Evolutionary conservation across 2,329 filamentous ascomycete genomes (phyloP).

Genomic region (Apiospora pterosperma): DNA sequence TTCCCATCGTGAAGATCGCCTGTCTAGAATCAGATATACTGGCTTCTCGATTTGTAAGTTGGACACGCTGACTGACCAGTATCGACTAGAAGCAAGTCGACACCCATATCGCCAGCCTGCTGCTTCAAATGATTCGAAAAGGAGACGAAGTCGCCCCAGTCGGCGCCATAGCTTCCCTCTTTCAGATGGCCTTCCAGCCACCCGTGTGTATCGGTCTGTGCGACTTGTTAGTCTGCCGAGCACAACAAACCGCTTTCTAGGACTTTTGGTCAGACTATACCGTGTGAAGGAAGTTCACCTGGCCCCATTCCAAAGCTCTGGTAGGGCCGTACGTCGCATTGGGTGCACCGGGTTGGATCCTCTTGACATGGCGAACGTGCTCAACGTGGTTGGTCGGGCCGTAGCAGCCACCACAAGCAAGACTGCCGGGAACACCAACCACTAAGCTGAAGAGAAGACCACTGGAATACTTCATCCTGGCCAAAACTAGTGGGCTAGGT

Average conservation of each 20-base stretch:
- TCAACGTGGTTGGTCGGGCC: constrained; percentile 37
- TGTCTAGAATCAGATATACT: constrained; percentile 43
- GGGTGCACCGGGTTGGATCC: constrained; percentile 44
- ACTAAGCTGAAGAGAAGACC: constrained; percentile 6
- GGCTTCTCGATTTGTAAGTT: constrained; percentile 49
- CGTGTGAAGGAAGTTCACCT: constrained; percentile 96
- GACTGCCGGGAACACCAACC: constrained; percentile 16
- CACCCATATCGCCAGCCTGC: constrained; percentile 72
- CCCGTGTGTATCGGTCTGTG: constrained; percentile 82
- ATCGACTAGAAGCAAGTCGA: constrained; percentile 83
- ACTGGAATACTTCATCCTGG: background rate
- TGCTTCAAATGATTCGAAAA: constrained; percentile 80
- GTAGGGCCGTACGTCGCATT: constrained; percentile 41
- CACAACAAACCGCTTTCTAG: background rate
- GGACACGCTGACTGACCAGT: constrained; percentile 41
- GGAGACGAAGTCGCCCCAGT: constrained; percentile 97
- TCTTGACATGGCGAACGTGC: constrained; percentile 44
- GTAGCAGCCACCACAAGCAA: constrained; percentile 40
- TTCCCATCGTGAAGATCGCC: constrained; percentile 93
- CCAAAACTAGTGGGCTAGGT: background rate
- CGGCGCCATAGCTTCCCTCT: constrained; percentile 89
- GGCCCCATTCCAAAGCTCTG: constrained; percentile 66
- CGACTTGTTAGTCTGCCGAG: background rate
- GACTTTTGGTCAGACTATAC: constrained; percentile 40
- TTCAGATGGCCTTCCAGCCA: constrained; percentile 93